Percentiles rank a stretch among this genome's conserved stretches.
These are phyloP conservation scores for Funneliformis geosporum DNA, from an alignment of 192 early-diverging fungal species.

Conservation along the genomic window DNA sequence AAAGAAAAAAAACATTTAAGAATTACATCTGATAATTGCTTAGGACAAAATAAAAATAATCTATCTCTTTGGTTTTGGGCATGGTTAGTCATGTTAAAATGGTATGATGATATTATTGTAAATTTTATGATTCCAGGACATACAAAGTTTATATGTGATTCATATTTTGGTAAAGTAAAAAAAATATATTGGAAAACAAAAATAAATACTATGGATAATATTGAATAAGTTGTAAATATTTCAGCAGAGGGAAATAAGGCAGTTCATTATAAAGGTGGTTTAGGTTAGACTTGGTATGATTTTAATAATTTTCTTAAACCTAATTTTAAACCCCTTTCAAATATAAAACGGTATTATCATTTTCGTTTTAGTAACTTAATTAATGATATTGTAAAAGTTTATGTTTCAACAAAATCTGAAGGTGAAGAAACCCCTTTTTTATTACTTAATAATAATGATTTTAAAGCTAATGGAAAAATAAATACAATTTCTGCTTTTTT, in stretches of 20 bases:
- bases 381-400: not conserved
- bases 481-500: not conserved
- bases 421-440: not conserved
- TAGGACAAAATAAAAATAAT: constrained; percentile 19
- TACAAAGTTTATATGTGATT: constrained; percentile 18
- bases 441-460: not conserved
- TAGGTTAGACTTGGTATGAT: not conserved
- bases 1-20: not conserved
- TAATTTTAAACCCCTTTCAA: not conserved
- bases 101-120: not conserved
- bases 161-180: not conserved
- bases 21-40: constrained; percentile 5
- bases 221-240: constrained; percentile 15
- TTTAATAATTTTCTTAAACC: not conserved
- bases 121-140: not conserved
- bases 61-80: not conserved
- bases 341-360: constrained; percentile 10
- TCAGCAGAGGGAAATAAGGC: not conserved
- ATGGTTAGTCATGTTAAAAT: not conserved
- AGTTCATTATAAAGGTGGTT: not conserved
- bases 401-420: not conserved
- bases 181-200: too few species aligned
- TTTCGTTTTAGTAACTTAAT: constrained; percentile 7
- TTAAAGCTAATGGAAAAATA: not conserved
- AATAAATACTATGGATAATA: not conserved